These are phyloP conservation scores for Lachnellula arida DNA, from an alignment of 2,329 filamentous ascomycete genomes.

Conservation along the genomic window DNA sequence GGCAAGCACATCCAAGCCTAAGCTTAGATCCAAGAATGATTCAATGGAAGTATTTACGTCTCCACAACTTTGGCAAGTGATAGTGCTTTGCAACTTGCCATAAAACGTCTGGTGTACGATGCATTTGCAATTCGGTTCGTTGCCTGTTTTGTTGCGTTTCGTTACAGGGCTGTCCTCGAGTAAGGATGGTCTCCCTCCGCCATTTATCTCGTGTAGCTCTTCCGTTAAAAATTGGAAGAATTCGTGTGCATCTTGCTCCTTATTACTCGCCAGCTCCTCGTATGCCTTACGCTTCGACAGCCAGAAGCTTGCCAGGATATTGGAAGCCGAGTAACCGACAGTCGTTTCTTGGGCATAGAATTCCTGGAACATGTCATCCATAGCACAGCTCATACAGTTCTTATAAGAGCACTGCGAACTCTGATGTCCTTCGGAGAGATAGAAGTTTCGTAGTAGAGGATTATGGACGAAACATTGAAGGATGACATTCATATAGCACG, in stretches of 20 bases:
- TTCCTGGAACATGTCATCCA: slow-evolving; percentile 70
- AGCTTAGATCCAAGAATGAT: slow-evolving; percentile 83
- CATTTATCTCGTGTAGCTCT: slow-evolving; percentile 77
- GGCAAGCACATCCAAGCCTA: slow-evolving; percentile 73
- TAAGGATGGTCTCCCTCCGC: slow-evolving; percentile 43
- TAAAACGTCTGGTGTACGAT: slow-evolving; percentile 94
- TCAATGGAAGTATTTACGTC: slow-evolving; percentile 80
- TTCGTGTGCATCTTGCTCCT: slow-evolving; percentile 95
- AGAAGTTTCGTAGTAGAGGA: slow-evolving; percentile 84
- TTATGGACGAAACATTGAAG: slow-evolving; percentile 93
- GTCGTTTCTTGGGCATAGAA: slow-evolving; percentile 71
- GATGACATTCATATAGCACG: slow-evolving; percentile 96
- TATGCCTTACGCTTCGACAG: slow-evolving; percentile 71
- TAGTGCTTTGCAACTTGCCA: slow-evolving; percentile 83
- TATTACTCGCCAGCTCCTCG: slow-evolving; percentile 78
- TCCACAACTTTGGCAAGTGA: slow-evolving; percentile 83
- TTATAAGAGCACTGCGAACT: slow-evolving; percentile 63
- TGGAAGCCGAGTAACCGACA: slow-evolving; percentile 85
- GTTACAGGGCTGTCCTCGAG: slow-evolving; percentile 20
- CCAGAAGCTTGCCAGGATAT: slow-evolving; percentile 86
- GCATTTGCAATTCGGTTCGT: slow-evolving; percentile 61
- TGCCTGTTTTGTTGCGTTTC: slow-evolving; percentile 22
- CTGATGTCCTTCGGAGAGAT: slow-evolving; percentile 84
- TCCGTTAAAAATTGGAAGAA: slow-evolving; percentile 96
- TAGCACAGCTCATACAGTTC: slow-evolving; percentile 64